phyloP scores from a whole-genome alignment of 768 basidiomycete genomes.

The Filobasidium floriforme region DNA sequence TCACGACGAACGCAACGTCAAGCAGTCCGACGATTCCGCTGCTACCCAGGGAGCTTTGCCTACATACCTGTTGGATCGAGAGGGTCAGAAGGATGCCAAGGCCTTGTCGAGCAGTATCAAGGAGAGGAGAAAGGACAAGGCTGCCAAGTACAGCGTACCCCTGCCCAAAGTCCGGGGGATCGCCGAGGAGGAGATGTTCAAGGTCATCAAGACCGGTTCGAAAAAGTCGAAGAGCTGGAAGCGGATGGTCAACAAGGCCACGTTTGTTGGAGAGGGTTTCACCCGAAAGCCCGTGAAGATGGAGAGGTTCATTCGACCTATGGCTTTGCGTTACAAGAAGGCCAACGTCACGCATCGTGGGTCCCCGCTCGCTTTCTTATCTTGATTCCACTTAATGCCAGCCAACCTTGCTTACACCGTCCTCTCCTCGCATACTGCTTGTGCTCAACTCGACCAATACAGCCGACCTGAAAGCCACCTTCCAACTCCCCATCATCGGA shows the following conservation, averaged over 20 bases:
- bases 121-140: constrained; percentile 97
- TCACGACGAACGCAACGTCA: constrained; percentile 97
- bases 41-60: constrained; percentile 84
- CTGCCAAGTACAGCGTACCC: constrained; percentile 94
- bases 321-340: constrained; percentile 95
- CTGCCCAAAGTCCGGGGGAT: constrained; percentile 95
- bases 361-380: constrained; percentile 47
- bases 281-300: constrained; percentile 98
- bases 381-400: too few species aligned
- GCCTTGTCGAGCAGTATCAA: constrained; percentile 92
- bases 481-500: constrained; percentile 93
- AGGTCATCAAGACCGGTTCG: constrained; percentile 96
- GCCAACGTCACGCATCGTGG: constrained; percentile 97
- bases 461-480: constrained; percentile 97
- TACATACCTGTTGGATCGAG: constrained; percentile 90
- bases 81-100: constrained; percentile 97
- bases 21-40: constrained; percentile 71
- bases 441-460: constrained; percentile 16
- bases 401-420: too few species aligned
- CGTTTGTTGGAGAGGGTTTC: constrained; percentile 96
- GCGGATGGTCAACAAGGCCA: constrained; percentile 98
- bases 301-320: constrained; percentile 94
- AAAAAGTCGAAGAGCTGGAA: constrained; percentile 96
- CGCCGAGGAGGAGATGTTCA: constrained; percentile 99
- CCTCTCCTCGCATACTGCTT: constrained; percentile 6